Base-by-base conservation (phyloP, 192 early-diverging fungal genomes). In the Spizellomyces punctatus region DNA sequence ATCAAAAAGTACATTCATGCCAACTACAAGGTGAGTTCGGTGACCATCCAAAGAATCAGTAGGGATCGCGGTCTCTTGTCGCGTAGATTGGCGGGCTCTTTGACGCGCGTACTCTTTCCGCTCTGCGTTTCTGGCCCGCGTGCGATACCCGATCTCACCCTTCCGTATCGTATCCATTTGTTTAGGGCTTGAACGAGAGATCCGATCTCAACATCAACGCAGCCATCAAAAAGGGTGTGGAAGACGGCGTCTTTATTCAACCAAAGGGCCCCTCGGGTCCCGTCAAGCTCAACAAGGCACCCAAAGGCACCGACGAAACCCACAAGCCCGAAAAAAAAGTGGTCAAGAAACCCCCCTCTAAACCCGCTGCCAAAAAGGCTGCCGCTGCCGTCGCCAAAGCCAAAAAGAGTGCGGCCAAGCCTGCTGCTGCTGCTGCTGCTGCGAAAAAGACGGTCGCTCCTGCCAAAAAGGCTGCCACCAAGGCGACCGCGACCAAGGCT, bases 1-100 rank as follows among this genome's bases (percentile, higher is more conserved):
- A 89, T 93, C 75, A 93, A 92, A 72, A 93, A 93, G 76, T 93
- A 91, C 76, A 89, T 93, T 66, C 67, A 81, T 73, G 83, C 87
- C 63, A 93, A 92, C 87, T 89, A 81, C 81, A 81, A 86, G 76
- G 85, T 93, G 16, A 45, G 58, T n/a, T n/a, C n/a, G n/a, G n/a
- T n/a, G n/a, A n/a, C n/a, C n/a, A n/a, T n/a, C n/a, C n/a, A n/a
- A n/a, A n/a, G n/a, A n/a, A n/a, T n/a, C n/a, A n/a, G n/a, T n/a
- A n/a, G n/a, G n/a, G n/a, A n/a, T n/a, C n/a, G n/a, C n/a, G n/a
- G n/a, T n/a, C n/a, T n/a, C n/a, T n/a, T n/a, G n/a, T n/a, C n/a
- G n/a, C n/a, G n/a, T n/a, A n/a, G n/a, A n/a, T n/a, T n/a, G n/a
- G n/a, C n/a, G n/a, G n/a, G n/a, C n/a, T n/a, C n/a, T n/a, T n/a